Base-by-base conservation (phyloP, 805 yeast genomes). In the Kazachstania viticola region DNA sequence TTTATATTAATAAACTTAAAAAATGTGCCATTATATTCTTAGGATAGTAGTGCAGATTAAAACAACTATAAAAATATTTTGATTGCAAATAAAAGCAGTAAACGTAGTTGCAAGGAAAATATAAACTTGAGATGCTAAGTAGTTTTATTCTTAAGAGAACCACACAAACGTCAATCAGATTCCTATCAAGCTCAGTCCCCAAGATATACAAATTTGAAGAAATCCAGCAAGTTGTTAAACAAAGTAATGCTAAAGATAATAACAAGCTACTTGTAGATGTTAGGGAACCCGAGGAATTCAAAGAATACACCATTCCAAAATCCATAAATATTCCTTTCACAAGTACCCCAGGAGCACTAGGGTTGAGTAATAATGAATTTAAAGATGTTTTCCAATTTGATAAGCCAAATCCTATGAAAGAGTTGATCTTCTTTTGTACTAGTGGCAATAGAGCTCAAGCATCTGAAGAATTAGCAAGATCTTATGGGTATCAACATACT, bases 361-460 rank as follows among this genome's bases (percentile, higher is more conserved):
- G 83, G 29, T 68, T 88, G 31, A 58, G 76, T 1, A 67, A 70
- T 5, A 94, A 81, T 33, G 94, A 82, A 43, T 88, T 91, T 49
- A 69, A 73, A 47, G 81, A 80, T 21, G 65, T 73, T 29, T 85
- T 87, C 61, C 88, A 93, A 12, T 76, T 84, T 48, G 66, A 65
- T 12, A 88, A 88, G 62, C 98, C 98, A 4, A 5, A 56, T 62
- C 28, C 75, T 73, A 29, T 71, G 79, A 50, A 19, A 8, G 81
- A 82, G 42, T 64, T 88, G 51, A 71, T 88, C 28, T 87, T 88
- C 59, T 88, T 85, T 61, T 88, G 98, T 59, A 71, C 80, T 31
- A 94, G 81, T 8, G 98, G 98, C 34, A 81, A 83, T 29, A 76
- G 98, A 63, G 79, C 93, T 17, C 69, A 83, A 27, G 84, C 85